Conservation (phyloP, 2,329 filamentous ascomycete species). For the Penicillium sp. region DNA sequence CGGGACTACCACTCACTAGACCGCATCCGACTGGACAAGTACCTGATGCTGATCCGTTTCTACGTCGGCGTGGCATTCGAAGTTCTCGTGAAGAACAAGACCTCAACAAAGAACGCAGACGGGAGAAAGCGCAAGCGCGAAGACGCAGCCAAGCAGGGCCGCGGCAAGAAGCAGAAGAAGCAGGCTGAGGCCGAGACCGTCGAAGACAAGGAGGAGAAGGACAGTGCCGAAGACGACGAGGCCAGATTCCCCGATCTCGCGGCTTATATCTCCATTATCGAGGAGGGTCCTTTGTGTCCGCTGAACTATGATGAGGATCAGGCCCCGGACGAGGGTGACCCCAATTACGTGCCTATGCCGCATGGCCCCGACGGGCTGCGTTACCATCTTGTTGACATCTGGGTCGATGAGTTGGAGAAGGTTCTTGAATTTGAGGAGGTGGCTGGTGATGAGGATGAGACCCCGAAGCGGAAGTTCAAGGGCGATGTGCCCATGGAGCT, state of each 20-base stretch:
- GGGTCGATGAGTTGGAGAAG: constrained; percentile 83
- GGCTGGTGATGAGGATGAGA: constrained; percentile 27
- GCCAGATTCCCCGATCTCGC: constrained; percentile 33
- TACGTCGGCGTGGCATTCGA: constrained; percentile 70
- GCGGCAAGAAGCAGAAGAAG: constrained; percentile 29
- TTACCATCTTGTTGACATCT: constrained; percentile 86
- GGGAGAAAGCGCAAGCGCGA: constrained; percentile 33
- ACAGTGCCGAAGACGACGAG: constrained; percentile 13
- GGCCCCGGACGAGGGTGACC: constrained; percentile 23
- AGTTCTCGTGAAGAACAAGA: constrained; percentile 32
- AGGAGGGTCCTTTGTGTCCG: constrained; percentile 39
- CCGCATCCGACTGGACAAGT: constrained; percentile 85
- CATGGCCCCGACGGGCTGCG: constrained; percentile 78
- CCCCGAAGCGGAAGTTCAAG: constrained; percentile 31
- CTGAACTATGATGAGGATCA: constrained; percentile 39
- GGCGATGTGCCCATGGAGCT: constrained; percentile 39
- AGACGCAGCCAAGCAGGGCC: constrained; percentile 23
- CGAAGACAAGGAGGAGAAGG: constrained; percentile 19
- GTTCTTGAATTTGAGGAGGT: constrained; percentile 52
- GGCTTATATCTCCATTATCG: constrained; percentile 38
- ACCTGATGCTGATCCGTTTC: constrained; percentile 76
- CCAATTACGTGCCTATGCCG: constrained; percentile 34
- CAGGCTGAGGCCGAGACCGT: constrained; percentile 19
- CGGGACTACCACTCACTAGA: constrained; percentile 70
- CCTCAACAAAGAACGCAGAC: constrained; percentile 9